A percentile compares a stretch with the other conserved stretches of the same genome.
Evolutionary conservation across 1,284 basidiomycete genomes (phyloP).

Genomic region (Rhizoctonia solani): DNA sequence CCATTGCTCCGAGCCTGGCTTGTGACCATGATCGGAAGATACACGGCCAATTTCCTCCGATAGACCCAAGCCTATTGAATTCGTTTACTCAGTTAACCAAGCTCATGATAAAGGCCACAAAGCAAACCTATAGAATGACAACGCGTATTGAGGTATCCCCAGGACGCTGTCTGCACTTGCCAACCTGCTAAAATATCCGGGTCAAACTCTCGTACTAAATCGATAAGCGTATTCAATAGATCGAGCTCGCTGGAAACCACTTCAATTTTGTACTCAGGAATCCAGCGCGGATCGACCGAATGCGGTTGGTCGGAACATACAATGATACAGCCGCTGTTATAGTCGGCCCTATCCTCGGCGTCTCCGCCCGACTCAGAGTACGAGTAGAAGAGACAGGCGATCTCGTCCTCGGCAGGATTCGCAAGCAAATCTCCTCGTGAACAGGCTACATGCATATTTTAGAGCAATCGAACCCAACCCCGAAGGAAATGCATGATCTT

Average conservation of each 20-base stretch:
- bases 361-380: constrained; percentile 60
- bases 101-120: neutral
- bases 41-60: constrained; percentile 68
- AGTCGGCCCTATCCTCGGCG: constrained; percentile 49
- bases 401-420: constrained; percentile 70
- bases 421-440: constrained; percentile 68
- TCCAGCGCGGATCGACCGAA: constrained; percentile 40
- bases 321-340: constrained; percentile 64
- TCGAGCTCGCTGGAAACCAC: constrained; percentile 77
- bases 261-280: constrained; percentile 44
- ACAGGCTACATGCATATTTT: constrained; percentile 53
- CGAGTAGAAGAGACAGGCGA: constrained; percentile 73
- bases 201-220: constrained; percentile 77
- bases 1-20: constrained; percentile 67
- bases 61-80: constrained; percentile 27
- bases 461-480: neutral
- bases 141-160: constrained; percentile 87
- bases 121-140: constrained; percentile 46
- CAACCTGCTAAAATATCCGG: constrained; percentile 92
- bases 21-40: constrained; percentile 47
- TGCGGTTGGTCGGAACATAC: constrained; percentile 48
- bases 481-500: constrained; percentile 39
- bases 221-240: constrained; percentile 77
- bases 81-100: neutral
- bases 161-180: constrained; percentile 87